Conservation (phyloP, 768 basidiomycete species). For the Boletus sp. region DNA sequence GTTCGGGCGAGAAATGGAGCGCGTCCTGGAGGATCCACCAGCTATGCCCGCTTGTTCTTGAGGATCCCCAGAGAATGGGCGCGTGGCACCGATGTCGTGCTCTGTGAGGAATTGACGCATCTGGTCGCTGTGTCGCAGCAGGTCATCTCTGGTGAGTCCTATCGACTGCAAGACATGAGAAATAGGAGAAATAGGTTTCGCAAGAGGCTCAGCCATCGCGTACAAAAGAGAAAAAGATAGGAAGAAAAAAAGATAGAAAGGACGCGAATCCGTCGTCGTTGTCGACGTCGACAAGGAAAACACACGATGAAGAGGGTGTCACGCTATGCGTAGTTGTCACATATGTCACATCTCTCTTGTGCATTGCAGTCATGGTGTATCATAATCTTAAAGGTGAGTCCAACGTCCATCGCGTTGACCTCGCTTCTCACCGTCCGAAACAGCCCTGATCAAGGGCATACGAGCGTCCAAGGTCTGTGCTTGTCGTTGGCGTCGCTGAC, state of each 20-base stretch:
- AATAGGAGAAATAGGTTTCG: conserved; percentile 56
- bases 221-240: neutral
- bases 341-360: conserved; percentile 20
- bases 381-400: conserved; percentile 79
- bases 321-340: conserved; percentile 22
- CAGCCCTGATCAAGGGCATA: conserved; percentile 97
- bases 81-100: conserved; percentile 45
- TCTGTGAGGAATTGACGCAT: conserved; percentile 77
- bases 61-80: conserved; percentile 37
- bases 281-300: conserved; percentile 20
- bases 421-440: conserved; percentile 19
- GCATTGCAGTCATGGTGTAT: conserved; percentile 56
- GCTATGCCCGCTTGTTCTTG: conserved; percentile 37
- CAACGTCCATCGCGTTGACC: neutral
- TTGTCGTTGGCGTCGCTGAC: conserved; percentile 13
- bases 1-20: conserved; percentile 48
- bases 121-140: conserved; percentile 66
- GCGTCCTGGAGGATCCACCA: conserved; percentile 40
- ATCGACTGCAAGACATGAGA: conserved; percentile 67
- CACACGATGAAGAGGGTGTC: conserved; percentile 4
- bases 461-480: conserved; percentile 84
- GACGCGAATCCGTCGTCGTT: conserved; percentile 18
- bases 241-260: neutral
- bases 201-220: conserved; percentile 22
- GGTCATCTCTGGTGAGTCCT: conserved; percentile 75